phyloP scores from a whole-genome alignment of 2,329 filamentous ascomycete genomes.

The Ophiosphaerella narmari region DNA sequence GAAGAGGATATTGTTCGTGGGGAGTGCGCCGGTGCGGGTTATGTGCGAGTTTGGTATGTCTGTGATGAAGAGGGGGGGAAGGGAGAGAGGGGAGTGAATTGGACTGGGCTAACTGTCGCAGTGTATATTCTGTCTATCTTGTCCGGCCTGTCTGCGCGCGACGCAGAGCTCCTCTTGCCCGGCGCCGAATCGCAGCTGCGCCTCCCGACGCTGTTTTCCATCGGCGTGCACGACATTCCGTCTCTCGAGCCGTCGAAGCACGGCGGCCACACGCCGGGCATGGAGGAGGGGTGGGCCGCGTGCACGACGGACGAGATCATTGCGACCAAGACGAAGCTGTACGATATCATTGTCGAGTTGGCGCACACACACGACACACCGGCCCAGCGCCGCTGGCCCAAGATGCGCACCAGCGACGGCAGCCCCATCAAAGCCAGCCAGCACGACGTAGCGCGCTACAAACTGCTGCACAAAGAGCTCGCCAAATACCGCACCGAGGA shows the following conservation, averaged over 20 bases:
- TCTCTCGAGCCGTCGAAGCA: slow-evolving; percentile 62
- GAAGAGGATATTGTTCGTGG: slow-evolving; percentile 85
- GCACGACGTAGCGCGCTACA: slow-evolving; percentile 79
- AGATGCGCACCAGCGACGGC: slow-evolving; percentile 67
- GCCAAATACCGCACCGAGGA: slow-evolving; percentile 31
- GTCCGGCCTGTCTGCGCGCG: slow-evolving; percentile 79
- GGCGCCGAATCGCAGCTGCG: slow-evolving; percentile 65
- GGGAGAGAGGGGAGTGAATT: too few species aligned
- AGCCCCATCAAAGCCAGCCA: slow-evolving; percentile 81
- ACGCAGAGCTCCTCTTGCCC: slow-evolving; percentile 70
- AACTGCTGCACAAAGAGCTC: slow-evolving; percentile 41
- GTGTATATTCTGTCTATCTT: slow-evolving; percentile 95
- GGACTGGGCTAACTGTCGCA: slow-evolving; percentile 41
- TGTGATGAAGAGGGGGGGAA: too few species aligned
- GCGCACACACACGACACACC: slow-evolving; percentile 65
- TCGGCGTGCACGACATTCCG: slow-evolving; percentile 91
- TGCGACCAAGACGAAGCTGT: slow-evolving; percentile 81
- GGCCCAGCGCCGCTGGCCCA: slow-evolving; percentile 71
- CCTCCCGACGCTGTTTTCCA: slow-evolving; percentile 83
- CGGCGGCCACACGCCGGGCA: slow-evolving; percentile 47
- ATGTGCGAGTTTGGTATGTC: slow-evolving; percentile 83
- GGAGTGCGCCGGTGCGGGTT: slow-evolving; percentile 81
- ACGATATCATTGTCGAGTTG: slow-evolving; percentile 86
- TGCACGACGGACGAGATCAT: slow-evolving; percentile 96
- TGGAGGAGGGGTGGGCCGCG: slow-evolving; percentile 78